phyloP scores from a whole-genome alignment of 140 eudicot species.

The Anethum foeniculum region DNA sequence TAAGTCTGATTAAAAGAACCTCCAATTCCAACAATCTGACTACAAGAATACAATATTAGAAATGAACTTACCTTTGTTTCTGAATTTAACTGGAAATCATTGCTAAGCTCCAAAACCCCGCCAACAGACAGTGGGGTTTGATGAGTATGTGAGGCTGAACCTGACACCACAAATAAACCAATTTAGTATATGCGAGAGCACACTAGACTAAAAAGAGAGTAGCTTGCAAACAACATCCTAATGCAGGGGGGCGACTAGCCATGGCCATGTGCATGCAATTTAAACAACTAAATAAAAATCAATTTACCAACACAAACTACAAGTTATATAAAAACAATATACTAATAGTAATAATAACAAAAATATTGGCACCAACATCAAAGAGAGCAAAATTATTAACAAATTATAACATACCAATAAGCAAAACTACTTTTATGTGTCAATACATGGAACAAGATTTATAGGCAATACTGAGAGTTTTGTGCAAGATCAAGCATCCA shows the following conservation, averaged over 20 bases:
- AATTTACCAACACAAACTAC: background rate
- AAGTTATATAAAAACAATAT: background rate
- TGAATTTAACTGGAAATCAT: constrained; percentile 13
- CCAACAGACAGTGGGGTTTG: constrained; percentile 8
- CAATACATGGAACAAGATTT: constrained; percentile 4
- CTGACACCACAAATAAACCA: constrained; percentile 17
- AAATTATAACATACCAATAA: background rate
- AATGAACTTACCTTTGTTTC: constrained; percentile 21
- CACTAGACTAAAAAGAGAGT: background rate
- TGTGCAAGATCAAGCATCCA: constrained; percentile 15
- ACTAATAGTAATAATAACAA: background rate
- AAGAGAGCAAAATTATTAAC: background rate
- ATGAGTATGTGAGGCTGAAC: constrained; percentile 23
- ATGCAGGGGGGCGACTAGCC: background rate
- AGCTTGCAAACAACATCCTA: background rate
- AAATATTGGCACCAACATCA: background rate
- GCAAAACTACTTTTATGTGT: background rate
- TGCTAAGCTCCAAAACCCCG: constrained; percentile 1
- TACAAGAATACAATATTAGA: background rate
- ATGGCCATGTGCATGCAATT: background rate
- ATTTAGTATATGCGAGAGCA: background rate
- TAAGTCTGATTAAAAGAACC: background rate
- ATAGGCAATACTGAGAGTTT: background rate
- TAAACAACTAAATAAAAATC: background rate
- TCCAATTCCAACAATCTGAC: background rate